Conservation (phyloP, 116 monocot genomes). For the Papilionanthe hybrid region DNA sequence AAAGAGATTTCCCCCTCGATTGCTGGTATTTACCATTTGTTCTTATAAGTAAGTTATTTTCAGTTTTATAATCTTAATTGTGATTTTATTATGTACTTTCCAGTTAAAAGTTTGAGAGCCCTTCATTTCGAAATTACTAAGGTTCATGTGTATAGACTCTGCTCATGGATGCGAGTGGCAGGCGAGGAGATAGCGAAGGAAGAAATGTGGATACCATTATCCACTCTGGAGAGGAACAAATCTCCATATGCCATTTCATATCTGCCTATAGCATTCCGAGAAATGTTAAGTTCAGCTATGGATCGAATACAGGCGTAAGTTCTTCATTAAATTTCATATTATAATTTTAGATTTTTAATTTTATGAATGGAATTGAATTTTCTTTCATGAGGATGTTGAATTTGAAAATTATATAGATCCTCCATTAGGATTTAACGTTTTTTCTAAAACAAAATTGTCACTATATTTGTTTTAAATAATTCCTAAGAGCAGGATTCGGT, state of each 20-base stretch:
- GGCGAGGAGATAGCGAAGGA: slow-evolving; percentile 71
- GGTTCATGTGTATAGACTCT: slow-evolving; percentile 79
- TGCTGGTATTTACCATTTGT: slow-evolving; percentile 51
- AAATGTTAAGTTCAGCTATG: slow-evolving; percentile 70
- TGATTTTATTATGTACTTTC: slow-evolving; percentile 4
- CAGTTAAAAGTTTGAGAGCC: slow-evolving; percentile 54
- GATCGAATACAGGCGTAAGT: slow-evolving; percentile 85
- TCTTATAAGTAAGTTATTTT: neutral
- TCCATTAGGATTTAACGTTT: no score
- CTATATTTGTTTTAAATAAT: no score
- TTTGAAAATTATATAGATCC: neutral
- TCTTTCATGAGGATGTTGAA: neutral
- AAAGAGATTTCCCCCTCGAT: slow-evolving; percentile 80
- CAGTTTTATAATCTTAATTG: neutral
- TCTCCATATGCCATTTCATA: slow-evolving; percentile 88
- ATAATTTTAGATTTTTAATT: neutral
- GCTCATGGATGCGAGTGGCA: slow-evolving; percentile 85
- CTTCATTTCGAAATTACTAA: slow-evolving; percentile 91
- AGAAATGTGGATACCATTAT: slow-evolving; percentile 88
- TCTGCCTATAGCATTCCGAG: slow-evolving; percentile 69
- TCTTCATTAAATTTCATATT: slow-evolving; percentile 5
- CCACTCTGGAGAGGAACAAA: slow-evolving; percentile 83
- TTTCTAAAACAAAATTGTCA: no score
- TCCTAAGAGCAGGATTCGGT: no score
- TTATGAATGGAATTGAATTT: neutral